Base-by-base conservation (phyloP, 441 rosid species). In the Rhodomyrtus psidioides region DNA sequence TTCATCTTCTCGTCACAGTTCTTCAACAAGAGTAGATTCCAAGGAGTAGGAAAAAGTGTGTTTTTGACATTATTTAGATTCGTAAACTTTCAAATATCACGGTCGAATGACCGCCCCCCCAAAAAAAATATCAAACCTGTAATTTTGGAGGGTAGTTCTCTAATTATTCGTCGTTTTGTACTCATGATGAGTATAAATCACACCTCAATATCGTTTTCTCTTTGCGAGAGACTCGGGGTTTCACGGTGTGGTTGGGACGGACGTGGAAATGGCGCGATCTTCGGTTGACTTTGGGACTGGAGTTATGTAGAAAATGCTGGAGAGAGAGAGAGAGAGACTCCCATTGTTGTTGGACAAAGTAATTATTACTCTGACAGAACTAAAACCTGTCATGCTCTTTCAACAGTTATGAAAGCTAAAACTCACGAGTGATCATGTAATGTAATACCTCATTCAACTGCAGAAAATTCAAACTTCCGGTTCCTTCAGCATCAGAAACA, bases 231-330 rank as follows among this genome's bases (percentile, higher is more conserved):
- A 5, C 46, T 34, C 10, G 3, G 23, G 76, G 15, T 34, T 34
- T 19, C 46, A 9, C 7, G 46, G 26, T 34, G 76, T 9, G 49
- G 23, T 2, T 19, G 76, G 75, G 75, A 62, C 42, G 24, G 30
- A 30, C 75, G 46, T 6, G 46, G 76, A 34, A 19, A 65, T 23
- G 2, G 8, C 14, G 46, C 26, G 46, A 44, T 34, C 76, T 34
- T 34, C 46, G 27, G 83, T 53, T 53, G 85, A 30, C 57, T 49
- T 28, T 28, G 12, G 53, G 42, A 23, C 70, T 34, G 46, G 89
- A 87, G 21, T 65, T 55, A 28, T n/a, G 88, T 55, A 84, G 89
- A 88, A 87, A 87, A 51, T 46, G 70, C 90, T 88, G 85, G 91
- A 88, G 81, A 10, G 76, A 26, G 1, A 14, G 42, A n/a, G 75